Evolutionary conservation across 352 stramenopile genomes (phyloP).

Genomic region (Phytophthora cryptogea): DNA sequence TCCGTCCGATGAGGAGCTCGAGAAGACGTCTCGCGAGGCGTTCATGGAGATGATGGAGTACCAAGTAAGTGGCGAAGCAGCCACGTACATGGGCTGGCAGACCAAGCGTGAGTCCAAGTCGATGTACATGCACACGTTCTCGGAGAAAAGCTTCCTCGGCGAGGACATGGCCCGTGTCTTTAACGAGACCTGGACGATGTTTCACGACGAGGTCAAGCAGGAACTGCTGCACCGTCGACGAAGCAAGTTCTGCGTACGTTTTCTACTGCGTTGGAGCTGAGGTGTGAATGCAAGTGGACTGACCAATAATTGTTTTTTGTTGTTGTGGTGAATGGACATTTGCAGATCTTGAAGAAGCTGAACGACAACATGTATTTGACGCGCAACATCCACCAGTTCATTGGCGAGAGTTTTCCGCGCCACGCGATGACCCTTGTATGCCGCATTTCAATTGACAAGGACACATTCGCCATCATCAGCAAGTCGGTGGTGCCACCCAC

Average conservation of each 20-base stretch:
- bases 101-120: constrained; percentile 87
- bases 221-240: constrained; percentile 71
- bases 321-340: constrained; percentile 1
- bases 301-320: constrained; percentile 9
- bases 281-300: neutral
- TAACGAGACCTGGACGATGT: constrained; percentile 80
- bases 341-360: constrained; percentile 82
- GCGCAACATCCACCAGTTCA: constrained; percentile 89
- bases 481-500: constrained; percentile 80
- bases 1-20: constrained; percentile 72
- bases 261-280: neutral
- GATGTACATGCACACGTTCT: constrained; percentile 85
- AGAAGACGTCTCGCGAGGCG: constrained; percentile 75
- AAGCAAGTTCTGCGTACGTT: constrained; percentile 86
- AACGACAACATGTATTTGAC: constrained; percentile 88
- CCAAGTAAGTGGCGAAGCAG: constrained; percentile 66
- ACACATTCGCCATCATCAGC: constrained; percentile 83
- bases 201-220: constrained; percentile 76
- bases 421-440: constrained; percentile 85
- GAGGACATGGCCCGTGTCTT: constrained; percentile 80
- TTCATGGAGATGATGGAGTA: constrained; percentile 87
- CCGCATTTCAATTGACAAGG: constrained; percentile 81
- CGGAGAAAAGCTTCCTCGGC: constrained; percentile 68
- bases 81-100: constrained; percentile 74
- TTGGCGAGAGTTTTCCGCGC: constrained; percentile 83